These are phyloP conservation scores for Diutina catenulata DNA, from an alignment of 1,139 yeast species.

Conservation along the genomic window DNA sequence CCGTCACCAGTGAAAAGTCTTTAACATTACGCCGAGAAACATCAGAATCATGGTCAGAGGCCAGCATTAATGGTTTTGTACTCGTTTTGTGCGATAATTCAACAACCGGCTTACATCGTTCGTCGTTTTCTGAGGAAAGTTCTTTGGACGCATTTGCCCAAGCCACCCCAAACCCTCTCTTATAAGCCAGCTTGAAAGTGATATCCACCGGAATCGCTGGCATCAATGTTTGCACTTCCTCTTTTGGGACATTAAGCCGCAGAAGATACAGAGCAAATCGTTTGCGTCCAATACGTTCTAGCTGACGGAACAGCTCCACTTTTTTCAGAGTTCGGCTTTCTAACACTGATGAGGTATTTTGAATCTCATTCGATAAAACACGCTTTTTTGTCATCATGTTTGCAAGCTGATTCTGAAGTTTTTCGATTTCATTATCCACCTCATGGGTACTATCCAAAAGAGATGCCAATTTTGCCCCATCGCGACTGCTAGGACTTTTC, in stretches of 20 bases:
- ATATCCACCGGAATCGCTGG: neutral
- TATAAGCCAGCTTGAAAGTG: neutral
- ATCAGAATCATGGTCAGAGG: too few relatives aligned
- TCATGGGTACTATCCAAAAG: neutral
- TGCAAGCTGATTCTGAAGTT: neutral
- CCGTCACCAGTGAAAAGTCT: too few relatives aligned
- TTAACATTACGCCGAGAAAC: too few relatives aligned
- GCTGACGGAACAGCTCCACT: neutral
- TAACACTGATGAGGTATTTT: neutral
- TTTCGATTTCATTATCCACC: neutral
- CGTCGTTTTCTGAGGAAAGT: too few relatives aligned
- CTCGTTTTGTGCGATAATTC: too few relatives aligned
- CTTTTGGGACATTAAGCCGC: neutral
- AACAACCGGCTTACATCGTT: neutral
- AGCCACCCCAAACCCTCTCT: too few relatives aligned
- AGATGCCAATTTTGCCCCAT: neutral
- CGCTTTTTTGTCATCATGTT: neutral
- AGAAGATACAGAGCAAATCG: neutral
- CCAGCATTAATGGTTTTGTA: too few relatives aligned
- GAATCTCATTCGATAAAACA: neutral
- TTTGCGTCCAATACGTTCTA: neutral
- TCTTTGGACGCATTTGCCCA: too few relatives aligned
- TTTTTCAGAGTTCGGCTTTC: slow-evolving; percentile 5
- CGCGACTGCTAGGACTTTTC: neutral
- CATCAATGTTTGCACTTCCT: too few relatives aligned